Conservation (phyloP, 2,329 filamentous ascomycete species). For the Trichoderma hamatum region DNA sequence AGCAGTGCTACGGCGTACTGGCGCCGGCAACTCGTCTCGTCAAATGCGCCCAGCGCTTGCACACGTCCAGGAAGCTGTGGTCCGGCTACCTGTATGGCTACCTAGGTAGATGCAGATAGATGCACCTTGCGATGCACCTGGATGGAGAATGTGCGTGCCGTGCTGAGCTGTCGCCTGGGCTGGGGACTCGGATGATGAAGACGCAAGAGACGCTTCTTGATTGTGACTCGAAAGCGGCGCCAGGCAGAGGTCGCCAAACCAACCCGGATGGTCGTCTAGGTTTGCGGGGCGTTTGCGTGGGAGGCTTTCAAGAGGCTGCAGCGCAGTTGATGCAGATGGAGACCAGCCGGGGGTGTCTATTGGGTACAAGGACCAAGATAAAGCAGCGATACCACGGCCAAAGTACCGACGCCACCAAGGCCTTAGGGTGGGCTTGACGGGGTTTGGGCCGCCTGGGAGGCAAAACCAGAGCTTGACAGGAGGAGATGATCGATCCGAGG, state of each 20-base stretch:
- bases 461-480: conserved; percentile 20
- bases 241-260: conserved; percentile 23
- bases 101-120: background rate
- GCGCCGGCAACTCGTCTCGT: conserved; percentile 9
- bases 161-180: background rate
- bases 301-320: conserved; percentile 28
- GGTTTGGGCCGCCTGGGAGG: conserved; percentile 14
- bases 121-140: conserved; percentile 5
- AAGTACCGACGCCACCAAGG: conserved; percentile 26
- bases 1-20: conserved; percentile 6
- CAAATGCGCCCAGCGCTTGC: background rate
- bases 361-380: conserved; percentile 18
- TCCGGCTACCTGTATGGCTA: background rate
- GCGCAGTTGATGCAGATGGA: conserved; percentile 27
- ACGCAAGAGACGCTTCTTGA: conserved; percentile 8
- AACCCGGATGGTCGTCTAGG: conserved; percentile 21
- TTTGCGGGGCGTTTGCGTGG: conserved; percentile 28
- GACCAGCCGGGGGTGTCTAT: conserved; percentile 4
- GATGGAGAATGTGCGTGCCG: conserved; percentile 12
- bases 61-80: background rate
- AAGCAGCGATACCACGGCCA: conserved; percentile 8
- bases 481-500: conserved; percentile 21
- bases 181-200: conserved; percentile 1
- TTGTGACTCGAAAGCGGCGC: conserved; percentile 20
- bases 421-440: conserved; percentile 11